These are phyloP conservation scores for Russula lepida DNA, from an alignment of 768 basidiomycete species.

Conservation along the genomic window DNA sequence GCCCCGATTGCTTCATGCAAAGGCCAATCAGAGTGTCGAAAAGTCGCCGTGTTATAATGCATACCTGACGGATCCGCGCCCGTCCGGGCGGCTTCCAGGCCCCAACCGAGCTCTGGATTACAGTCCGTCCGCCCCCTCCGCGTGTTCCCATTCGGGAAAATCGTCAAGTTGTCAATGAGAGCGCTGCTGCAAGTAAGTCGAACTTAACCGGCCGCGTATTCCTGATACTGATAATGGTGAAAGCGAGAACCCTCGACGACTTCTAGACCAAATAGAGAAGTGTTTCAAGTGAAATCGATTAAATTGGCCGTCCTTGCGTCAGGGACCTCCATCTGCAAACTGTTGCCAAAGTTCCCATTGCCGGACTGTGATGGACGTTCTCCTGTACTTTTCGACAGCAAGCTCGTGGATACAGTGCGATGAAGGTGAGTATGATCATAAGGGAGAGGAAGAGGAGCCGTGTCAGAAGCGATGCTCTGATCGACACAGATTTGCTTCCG, in stretches of 20 bases:
- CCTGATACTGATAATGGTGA: not conserved
- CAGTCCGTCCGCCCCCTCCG: not conserved
- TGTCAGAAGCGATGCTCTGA: no score
- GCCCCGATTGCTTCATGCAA: not conserved
- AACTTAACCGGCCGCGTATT: not conserved
- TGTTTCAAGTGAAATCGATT: not conserved
- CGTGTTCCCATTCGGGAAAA: not conserved
- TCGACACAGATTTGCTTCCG: constrained; percentile 5
- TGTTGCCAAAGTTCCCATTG: not conserved
- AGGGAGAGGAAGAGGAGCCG: not conserved
- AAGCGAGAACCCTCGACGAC: not conserved
- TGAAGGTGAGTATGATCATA: not conserved
- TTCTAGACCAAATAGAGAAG: not conserved
- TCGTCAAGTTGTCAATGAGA: not conserved
- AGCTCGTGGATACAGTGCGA: not conserved
- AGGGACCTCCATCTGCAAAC: not conserved
- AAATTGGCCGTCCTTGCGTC: not conserved
- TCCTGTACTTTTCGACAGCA: not conserved
- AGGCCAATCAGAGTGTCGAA: not conserved
- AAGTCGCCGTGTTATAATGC: constrained; percentile 12
- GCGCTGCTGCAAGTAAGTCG: not conserved
- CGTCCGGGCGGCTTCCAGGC: constrained; percentile 1
- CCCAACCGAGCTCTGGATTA: not conserved
- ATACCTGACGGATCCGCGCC: not conserved
- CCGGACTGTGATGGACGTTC: not conserved